Base-by-base conservation (phyloP, 768 basidiomycete species). In the Boletus rubroflammeus region DNA sequence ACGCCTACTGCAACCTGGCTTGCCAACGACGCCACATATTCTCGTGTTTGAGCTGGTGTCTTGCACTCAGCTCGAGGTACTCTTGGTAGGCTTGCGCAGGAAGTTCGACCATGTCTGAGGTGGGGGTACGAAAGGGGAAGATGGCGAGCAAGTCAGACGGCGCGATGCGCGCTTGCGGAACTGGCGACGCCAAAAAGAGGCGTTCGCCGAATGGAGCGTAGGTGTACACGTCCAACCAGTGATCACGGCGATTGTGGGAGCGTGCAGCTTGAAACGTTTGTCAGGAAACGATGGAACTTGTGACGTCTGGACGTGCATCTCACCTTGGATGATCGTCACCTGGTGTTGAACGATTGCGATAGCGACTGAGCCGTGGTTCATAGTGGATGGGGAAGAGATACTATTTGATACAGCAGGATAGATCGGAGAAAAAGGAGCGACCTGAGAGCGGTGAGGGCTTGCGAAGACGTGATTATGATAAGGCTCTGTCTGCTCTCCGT, bases 301-400 rank as follows among this genome's bases (percentile, higher is more conserved):
- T 11, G 52, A 47, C 46, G 6, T 38, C 36, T 34, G 11, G 51
- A 17, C 10, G 23, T 31, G 44, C 21, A 34, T 34, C 68, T 53
- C 61, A 85, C 87, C 81, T 81, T 85, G 82, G 25, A 88, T 82
- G 56, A 89, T 66, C 76, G 80, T 81, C 32, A 89, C 81, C 65
- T 83, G 81, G 61, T 79, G 81, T 59, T 83, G 81, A 43, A 88
- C 83, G 54, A 88, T 64, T 21, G 87, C 87, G 53, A 88, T 79
- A 48, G 85, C 87, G 54, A 87, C 71, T 38, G 80, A 77, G 48
- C 86, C 83, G 64, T 80, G 69, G 60, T 78, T 70, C 76, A 83
- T 65, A 34, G 55, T 76, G 36, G 36, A 51, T 23, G 19, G 36
- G 10, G 55, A 40, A 6, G 14, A 5, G 29, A 23, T 46, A 38